Conservation (phyloP, 2,329 filamentous ascomycete species). For the Beauveria australis region DNA sequence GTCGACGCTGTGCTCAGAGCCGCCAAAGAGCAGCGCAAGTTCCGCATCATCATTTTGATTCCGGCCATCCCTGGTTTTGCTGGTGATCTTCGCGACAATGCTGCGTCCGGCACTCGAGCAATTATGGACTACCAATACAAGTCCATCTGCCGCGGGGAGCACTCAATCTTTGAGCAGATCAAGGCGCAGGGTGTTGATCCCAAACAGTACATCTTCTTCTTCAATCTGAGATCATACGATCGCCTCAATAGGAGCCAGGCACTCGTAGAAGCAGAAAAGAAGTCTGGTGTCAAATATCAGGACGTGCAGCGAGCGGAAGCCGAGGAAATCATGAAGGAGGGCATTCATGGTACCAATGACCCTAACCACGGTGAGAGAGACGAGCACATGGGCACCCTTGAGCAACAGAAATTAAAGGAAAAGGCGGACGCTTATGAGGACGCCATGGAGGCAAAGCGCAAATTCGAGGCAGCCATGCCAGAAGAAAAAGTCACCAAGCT, state of each 20-base stretch:
- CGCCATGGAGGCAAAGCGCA: slow-evolving; percentile 39
- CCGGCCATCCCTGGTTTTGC: slow-evolving; percentile 91
- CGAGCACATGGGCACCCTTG: slow-evolving; percentile 37
- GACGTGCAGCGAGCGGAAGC: slow-evolving; percentile 83
- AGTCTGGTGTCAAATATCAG: slow-evolving; percentile 75
- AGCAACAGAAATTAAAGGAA: slow-evolving; percentile 28
- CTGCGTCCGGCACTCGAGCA: slow-evolving; percentile 76
- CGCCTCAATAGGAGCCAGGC: slow-evolving; percentile 75
- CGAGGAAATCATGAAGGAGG: slow-evolving; percentile 75
- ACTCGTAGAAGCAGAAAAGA: slow-evolving; percentile 66
- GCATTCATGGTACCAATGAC: slow-evolving; percentile 53
- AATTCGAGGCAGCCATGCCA: slow-evolving; percentile 42
- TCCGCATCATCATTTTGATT: slow-evolving; percentile 82
- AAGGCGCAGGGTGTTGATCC: slow-evolving; percentile 67
- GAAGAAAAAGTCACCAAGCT: slow-evolving; percentile 30
- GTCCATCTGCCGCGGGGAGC: slow-evolving; percentile 81
- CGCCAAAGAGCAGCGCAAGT: slow-evolving; percentile 75
- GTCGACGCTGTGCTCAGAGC: slow-evolving; percentile 83
- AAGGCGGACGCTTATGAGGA: slow-evolving; percentile 27
- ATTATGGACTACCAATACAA: slow-evolving; percentile 99
- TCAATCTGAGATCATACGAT: slow-evolving; percentile 90
- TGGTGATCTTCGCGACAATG: slow-evolving; percentile 76
- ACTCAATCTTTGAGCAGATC: slow-evolving; percentile 83
- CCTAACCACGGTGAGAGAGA: slow-evolving; percentile 36
- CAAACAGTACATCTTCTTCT: slow-evolving; percentile 75